Base-by-base conservation (phyloP, 2,329 filamentous ascomycete genomes). In the Colletotrichum ledebouriae region DNA sequence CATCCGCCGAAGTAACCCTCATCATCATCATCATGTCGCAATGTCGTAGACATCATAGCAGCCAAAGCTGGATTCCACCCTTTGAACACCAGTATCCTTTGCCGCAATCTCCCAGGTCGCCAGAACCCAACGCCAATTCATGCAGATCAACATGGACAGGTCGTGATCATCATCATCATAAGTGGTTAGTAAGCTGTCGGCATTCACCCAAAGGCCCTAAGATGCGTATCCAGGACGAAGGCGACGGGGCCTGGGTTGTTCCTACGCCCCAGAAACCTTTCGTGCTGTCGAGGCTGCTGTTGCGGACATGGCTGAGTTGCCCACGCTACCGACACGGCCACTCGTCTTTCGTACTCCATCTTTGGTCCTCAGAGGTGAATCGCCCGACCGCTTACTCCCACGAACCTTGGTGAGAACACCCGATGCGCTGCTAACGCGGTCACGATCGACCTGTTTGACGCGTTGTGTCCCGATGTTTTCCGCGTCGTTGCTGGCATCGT, bases 401-500 rank as follows among this genome's bases (percentile, higher is more conserved):
- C 91, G 88, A 70, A 92, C 86, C 80, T 92, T 93, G 77, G 85
- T 84, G 73, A 92, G 78, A 12, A 87, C 83, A 55, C 84, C 83
- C 4, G 86, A 86, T 34, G 85, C 84, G 71, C 86, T 88, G 13
- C 81, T 78, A 81, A 84, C 77, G 76, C 82, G 82, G 73, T 78
- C 76, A 80, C 76, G 71, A 42, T 87, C 87, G 73, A 89, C 87
- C 39, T 83, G 80, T 73, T 92, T 91, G 47, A 85, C 85, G 69
- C 89, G 87, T 37, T 83, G 78, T 25, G 82, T 79, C 37, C 89
- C 89, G 77, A 90, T 85, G 73, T 94, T 94, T 76, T 94, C 91
- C 11, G 87, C 86, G 72, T 94, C 91, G 69, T 91, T 87, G 20
- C 88, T 90, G 12, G 89, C 85, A 73, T 91, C 89, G 71, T 92